Evolutionary conservation across 129 eudicot species (phyloP), one percentile per base, ranked within the genome.

Genomic region (Chrysanthemum seticuspe): DNA sequence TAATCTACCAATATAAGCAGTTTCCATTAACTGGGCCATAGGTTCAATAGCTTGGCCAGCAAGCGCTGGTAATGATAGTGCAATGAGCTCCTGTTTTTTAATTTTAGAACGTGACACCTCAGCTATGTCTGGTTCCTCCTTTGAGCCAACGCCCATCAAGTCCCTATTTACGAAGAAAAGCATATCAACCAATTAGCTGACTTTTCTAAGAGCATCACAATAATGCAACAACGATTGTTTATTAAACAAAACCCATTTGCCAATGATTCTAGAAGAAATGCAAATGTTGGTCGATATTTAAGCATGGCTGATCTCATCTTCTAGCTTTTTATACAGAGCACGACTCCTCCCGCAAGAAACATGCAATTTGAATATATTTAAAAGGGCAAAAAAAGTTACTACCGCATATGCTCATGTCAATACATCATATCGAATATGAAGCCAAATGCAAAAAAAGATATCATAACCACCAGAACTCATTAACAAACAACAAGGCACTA

Each of bases 41-140:
- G 99, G 99, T 16, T 95, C 97, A 78, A 95, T 87, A 25, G 96
- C 91, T 79, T 90, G 99, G 27, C 99, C 97, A 64, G 93, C 94
- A 74, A 90, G 75, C 58, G 99, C 97, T 5, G 99, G 99, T 63
- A 95, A 73, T 71, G 97, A 73, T 67, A 90, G 83, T 83, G 58
- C 67, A 54, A 95, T 11, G 55, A 95, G 94, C 77, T 95, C 99
- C 21, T 73, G 74, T 78, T 62, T 89, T 58, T 80, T 82, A 68
- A 78, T 73, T 63, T 85, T 74, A 13, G 85, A 49, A 36, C 83
- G 76, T 16, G 77, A 50, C 48, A 50, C 62, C 18, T 82, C 75
- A 52, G 51, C 27, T 23, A 27, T 63, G 45, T 80, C 36, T 23
- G 50, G 58, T 57, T 70, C 82, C 48, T 70, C 84, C 6, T 70